A percentile compares a stretch with the other conserved stretches of the same genome.
Evolutionary conservation across 2,329 filamentous ascomycete species (phyloP).

Genomic region (Verticillium nubilum): DNA sequence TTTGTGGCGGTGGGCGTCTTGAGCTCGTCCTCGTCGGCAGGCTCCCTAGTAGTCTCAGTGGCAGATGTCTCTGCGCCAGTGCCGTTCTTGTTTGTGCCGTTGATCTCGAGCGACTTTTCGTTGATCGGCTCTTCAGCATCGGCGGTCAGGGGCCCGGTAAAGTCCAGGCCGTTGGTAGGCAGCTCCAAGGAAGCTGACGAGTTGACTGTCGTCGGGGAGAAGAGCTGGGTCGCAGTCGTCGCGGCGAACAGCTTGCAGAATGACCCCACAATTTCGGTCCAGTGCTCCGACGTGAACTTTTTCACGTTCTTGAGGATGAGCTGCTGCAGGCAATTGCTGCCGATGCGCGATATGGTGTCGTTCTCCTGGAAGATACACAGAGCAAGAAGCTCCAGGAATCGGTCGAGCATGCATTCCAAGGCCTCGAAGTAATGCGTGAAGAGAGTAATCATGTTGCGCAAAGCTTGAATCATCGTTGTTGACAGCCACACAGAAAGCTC

Average conservation of each 20-base stretch:
- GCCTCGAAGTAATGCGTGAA: constrained; percentile 98
- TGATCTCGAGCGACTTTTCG: constrained; percentile 57
- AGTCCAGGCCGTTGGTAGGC: constrained; percentile 46
- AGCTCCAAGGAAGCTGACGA: constrained; percentile 46
- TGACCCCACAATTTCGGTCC: constrained; percentile 88
- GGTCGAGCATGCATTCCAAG: constrained; percentile 94
- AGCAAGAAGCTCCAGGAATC: constrained; percentile 90
- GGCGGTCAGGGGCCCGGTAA: constrained; percentile 39
- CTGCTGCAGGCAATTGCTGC: constrained; percentile 96
- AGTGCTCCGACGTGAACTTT: constrained; percentile 84
- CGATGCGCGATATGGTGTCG: constrained; percentile 95
- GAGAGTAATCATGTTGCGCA: constrained; percentile 96
- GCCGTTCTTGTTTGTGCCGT: constrained; percentile 42
- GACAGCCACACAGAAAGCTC: constrained; percentile 98
- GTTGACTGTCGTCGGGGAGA: constrained; percentile 68
- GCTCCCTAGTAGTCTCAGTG: constrained; percentile 18
- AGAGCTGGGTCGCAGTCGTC: constrained; percentile 91
- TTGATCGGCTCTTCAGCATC: constrained; percentile 34
- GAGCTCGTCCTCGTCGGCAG: constrained; percentile 27
- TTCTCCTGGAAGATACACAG: constrained; percentile 99
- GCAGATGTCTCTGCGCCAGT: constrained; percentile 22
- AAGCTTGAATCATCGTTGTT: constrained; percentile 97
- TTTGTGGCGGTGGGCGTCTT: constrained; percentile 21
- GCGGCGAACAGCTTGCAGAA: constrained; percentile 95
- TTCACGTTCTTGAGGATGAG: constrained; percentile 93